Percentiles rank a stretch among this genome's conserved stretches.
Conservation (phyloP, 768 basidiomycete genomes). For the Candolleomyces aberdarensis region DNA sequence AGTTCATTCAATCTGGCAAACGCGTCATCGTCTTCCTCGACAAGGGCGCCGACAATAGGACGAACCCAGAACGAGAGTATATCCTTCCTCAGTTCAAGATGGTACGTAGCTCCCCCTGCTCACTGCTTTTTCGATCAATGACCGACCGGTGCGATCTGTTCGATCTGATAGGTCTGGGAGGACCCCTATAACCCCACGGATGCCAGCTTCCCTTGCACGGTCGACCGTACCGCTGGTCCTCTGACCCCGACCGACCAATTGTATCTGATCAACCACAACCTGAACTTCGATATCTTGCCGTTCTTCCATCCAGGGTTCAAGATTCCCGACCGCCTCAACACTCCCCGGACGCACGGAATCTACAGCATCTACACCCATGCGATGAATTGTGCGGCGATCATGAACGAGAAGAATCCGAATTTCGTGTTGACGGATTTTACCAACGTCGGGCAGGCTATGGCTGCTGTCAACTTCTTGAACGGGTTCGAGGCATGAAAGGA, state of each 20-base stretch:
- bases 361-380: slow-evolving; percentile 7
- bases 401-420: slow-evolving; percentile 27
- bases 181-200: slow-evolving; percentile 49
- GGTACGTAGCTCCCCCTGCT: slow-evolving; percentile 25
- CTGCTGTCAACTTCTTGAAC: slow-evolving; percentile 38
- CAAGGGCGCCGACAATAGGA: slow-evolving; percentile 34
- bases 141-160: background rate
- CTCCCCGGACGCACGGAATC: slow-evolving; percentile 2
- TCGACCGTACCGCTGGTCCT: slow-evolving; percentile 49
- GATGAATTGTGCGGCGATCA: slow-evolving; percentile 6
- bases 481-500: slow-evolving; percentile 17
- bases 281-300: slow-evolving; percentile 33
- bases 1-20: slow-evolving; percentile 54
- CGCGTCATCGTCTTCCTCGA: slow-evolving; percentile 64
- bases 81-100: slow-evolving; percentile 58
- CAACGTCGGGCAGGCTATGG: slow-evolving; percentile 36
- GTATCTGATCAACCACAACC: slow-evolving; percentile 50
- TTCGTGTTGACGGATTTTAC: slow-evolving; percentile 49
- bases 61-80: slow-evolving; percentile 33
- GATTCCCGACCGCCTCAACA: slow-evolving; percentile 5
- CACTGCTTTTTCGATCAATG: background rate
- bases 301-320: slow-evolving; percentile 10
- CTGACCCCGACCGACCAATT: slow-evolving; percentile 47
- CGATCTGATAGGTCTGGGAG: slow-evolving; percentile 45
- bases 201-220: slow-evolving; percentile 47